Percentiles rank a stretch among this genome's conserved stretches.
Evolutionary conservation across 208 protist species (phyloP).

Genomic region (Vickermania ingenoplastis): DNA sequence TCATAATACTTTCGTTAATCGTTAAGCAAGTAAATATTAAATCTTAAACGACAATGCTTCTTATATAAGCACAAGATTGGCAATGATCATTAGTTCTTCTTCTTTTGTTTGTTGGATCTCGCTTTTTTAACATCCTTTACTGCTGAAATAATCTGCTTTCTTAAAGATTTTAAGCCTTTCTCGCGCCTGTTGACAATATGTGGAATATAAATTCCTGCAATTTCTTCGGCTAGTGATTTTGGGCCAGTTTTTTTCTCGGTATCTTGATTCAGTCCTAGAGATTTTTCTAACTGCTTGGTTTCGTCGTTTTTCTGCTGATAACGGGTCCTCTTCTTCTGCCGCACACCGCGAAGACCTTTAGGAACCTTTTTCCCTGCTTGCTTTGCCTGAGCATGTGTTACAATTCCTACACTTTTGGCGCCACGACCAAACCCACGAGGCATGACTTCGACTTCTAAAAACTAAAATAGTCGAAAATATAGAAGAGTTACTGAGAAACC

Average conservation of each 20-base stretch:
- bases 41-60: too few species aligned
- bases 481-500: too few species aligned
- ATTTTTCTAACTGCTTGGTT: constrained; percentile 54
- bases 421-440: constrained; percentile 79
- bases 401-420: constrained; percentile 72
- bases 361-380: constrained; percentile 66
- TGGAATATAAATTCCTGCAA: constrained; percentile 62
- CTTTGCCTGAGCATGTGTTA: constrained; percentile 66
- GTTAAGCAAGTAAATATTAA: too few species aligned
- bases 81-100: constrained; percentile 2
- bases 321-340: constrained; percentile 55
- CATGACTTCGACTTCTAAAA: constrained; percentile 22
- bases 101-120: background rate
- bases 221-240: constrained; percentile 64
- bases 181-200: constrained; percentile 69
- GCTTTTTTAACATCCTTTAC: constrained; percentile 55
- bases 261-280: constrained; percentile 31
- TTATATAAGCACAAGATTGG: too few species aligned
- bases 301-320: constrained; percentile 34
- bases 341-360: constrained; percentile 50
- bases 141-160: constrained; percentile 62
- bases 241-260: constrained; percentile 16
- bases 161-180: constrained; percentile 58
- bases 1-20: too few species aligned
- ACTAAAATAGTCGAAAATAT: constrained; percentile 1